Evolutionary conservation across 257 asterid genomes (phyloP).

Genomic region (Scutellaria barbata): DNA sequence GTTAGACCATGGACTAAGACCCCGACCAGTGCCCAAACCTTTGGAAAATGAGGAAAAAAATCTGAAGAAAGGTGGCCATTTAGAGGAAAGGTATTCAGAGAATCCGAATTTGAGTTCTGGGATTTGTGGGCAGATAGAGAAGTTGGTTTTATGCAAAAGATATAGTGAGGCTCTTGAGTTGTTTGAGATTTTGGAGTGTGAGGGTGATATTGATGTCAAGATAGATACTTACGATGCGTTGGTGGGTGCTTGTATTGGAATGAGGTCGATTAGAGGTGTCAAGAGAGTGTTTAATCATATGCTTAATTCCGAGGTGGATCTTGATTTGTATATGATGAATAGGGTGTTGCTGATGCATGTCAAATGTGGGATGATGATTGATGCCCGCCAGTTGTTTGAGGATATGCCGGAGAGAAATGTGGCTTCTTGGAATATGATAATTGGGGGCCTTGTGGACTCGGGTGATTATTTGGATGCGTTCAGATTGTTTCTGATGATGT

Average conservation of each 20-base stretch:
- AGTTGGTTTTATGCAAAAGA: slow-evolving; percentile 64
- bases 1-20: slow-evolving; percentile 56
- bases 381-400: slow-evolving; percentile 71
- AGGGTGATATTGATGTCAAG: slow-evolving; percentile 40
- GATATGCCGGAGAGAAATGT: slow-evolving; percentile 67
- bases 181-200: slow-evolving; percentile 71
- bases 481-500: slow-evolving; percentile 63
- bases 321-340: slow-evolving; percentile 78
- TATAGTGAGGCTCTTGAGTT: slow-evolving; percentile 71
- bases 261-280: slow-evolving; percentile 67
- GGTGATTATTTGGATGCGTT: slow-evolving; percentile 71
- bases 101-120: slow-evolving; percentile 44
- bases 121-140: slow-evolving; percentile 71
- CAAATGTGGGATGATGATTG: slow-evolving; percentile 83
- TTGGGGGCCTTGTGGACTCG: slow-evolving; percentile 69
- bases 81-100: slow-evolving; percentile 30
- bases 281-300: slow-evolving; percentile 65
- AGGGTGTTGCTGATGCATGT: slow-evolving; percentile 73
- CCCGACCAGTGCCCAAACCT: slow-evolving; percentile 54
- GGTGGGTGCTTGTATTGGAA: slow-evolving; percentile 73
- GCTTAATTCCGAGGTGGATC: slow-evolving; percentile 45
- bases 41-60: slow-evolving; percentile 31
- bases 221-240: slow-evolving; percentile 69
- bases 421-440: slow-evolving; percentile 75
- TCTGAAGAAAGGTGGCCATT: slow-evolving; percentile 34